Evolutionary conservation across 495 filamentous ascomycete species (phyloP).

Genomic region (Tuber brumale): DNA sequence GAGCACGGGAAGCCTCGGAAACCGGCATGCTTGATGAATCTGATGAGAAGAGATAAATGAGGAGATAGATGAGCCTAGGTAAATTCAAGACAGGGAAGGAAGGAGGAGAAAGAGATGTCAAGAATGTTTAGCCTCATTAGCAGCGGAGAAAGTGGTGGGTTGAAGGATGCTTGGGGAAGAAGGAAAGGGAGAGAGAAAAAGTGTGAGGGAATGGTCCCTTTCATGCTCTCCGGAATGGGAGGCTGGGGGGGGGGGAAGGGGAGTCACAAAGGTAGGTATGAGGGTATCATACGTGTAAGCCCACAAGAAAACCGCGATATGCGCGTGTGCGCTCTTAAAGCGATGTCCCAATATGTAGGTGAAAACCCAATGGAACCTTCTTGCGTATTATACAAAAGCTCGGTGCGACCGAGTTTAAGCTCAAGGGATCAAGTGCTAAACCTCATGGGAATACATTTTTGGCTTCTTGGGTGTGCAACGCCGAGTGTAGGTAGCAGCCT

Average conservation of each 20-base stretch:
- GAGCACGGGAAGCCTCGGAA: neutral
- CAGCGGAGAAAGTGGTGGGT: neutral
- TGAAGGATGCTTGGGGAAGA: neutral
- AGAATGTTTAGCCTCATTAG: neutral
- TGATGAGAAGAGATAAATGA: neutral
- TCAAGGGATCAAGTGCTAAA: neutral
- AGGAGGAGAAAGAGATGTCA: neutral
- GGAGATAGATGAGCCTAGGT: neutral
- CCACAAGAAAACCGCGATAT: neutral
- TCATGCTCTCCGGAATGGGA: neutral
- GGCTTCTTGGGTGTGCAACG: neutral
- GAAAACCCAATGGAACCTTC: neutral
- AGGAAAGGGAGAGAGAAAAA: neutral
- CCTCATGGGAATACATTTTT: neutral
- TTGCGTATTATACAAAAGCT: neutral
- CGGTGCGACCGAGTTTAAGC: neutral
- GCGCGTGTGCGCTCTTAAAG: neutral
- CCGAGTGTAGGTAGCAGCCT: neutral
- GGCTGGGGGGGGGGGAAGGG: neutral
- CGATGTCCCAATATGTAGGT: neutral
- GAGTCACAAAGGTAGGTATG: too few species aligned
- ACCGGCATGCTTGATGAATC: neutral
- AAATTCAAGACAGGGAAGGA: neutral
- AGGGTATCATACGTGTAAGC: neutral
- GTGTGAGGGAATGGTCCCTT: neutral